These are phyloP conservation scores for Aspergillus pseudonomiae DNA, from an alignment of 2,329 filamentous ascomycete genomes.

Conservation along the genomic window DNA sequence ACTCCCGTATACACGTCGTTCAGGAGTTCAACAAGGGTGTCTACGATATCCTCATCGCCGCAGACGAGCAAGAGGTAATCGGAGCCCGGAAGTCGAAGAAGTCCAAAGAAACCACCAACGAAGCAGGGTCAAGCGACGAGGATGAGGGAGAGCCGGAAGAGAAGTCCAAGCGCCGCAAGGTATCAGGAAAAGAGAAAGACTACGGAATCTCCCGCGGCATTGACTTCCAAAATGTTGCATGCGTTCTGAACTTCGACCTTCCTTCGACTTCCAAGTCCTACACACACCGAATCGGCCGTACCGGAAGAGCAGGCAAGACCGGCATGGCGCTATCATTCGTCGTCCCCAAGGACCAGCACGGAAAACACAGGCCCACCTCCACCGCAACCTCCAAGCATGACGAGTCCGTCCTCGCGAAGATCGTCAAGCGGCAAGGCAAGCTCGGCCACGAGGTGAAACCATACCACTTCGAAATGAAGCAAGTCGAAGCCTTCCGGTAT, in stretches of 20 bases:
- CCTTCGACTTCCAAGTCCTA: conserved; percentile 87
- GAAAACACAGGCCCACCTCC: conserved; percentile 86
- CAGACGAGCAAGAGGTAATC: conserved; percentile 85
- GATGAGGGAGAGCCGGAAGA: conserved; percentile 36
- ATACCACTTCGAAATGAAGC: conserved; percentile 92
- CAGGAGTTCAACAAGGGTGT: conserved; percentile 96
- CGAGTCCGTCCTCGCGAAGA: conserved; percentile 79
- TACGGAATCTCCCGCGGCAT: conserved; percentile 96
- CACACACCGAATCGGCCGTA: conserved; percentile 94
- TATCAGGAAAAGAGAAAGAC: conserved; percentile 74
- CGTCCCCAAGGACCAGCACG: conserved; percentile 76
- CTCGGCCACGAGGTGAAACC: conserved; percentile 80
- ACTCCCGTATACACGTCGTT: conserved; percentile 89
- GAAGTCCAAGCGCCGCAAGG: conserved; percentile 63
- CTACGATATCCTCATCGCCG: conserved; percentile 97
- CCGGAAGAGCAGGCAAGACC: conserved; percentile 84
- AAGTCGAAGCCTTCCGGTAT: conserved; percentile 92
- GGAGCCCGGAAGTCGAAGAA: conserved; percentile 53
- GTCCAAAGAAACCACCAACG: conserved; percentile 28
- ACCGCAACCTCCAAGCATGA: conserved; percentile 77
- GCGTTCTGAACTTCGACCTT: conserved; percentile 96
- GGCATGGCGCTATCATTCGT: conserved; percentile 97
- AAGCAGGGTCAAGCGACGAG: conserved; percentile 43
- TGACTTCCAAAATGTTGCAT: conserved; percentile 93
- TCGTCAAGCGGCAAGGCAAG: conserved; percentile 76